These are phyloP conservation scores for Cutaneotrichosporon dermatis DNA, from an alignment of 1,284 basidiomycete species.

Conservation along the genomic window DNA sequence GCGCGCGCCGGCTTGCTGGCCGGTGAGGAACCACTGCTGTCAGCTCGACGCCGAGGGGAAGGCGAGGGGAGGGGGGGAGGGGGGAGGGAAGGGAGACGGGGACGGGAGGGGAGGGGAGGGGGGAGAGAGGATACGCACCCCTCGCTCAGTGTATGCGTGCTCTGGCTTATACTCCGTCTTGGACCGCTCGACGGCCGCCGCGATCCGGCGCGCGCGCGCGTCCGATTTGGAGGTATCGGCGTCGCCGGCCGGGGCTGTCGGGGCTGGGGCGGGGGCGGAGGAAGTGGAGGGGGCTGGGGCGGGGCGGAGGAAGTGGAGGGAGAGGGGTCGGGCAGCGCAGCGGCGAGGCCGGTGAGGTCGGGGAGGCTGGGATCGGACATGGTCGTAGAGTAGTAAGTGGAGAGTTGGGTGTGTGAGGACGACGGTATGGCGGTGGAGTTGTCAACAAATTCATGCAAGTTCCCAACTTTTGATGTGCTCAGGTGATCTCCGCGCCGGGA, in stretches of 20 bases:
- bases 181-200: slow-evolving; percentile 36
- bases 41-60: not conserved
- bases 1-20: slow-evolving; percentile 14
- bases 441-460: too few relatives aligned
- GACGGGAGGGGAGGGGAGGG: not conserved
- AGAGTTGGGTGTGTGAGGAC: too few relatives aligned
- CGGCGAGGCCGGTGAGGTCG: too few relatives aligned
- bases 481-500: too few relatives aligned
- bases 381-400: too few relatives aligned
- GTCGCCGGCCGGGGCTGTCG: slow-evolving; percentile 10
- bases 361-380: too few relatives aligned
- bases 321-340: too few relatives aligned
- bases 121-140: slow-evolving; percentile 22
- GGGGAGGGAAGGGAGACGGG: not conserved
- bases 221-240: slow-evolving; percentile 3
- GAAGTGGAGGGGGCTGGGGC: too few relatives aligned
- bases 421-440: too few relatives aligned
- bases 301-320: too few relatives aligned
- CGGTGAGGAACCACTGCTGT: slow-evolving; percentile 16
- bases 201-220: slow-evolving; percentile 31
- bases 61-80: not conserved
- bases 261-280: not conserved
- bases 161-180: slow-evolving; percentile 38
- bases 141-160: slow-evolving; percentile 42
- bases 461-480: too few relatives aligned